Base-by-base conservation (phyloP, 805 yeast species). In the Cyberlindnera nakhonratchasimensis region DNA sequence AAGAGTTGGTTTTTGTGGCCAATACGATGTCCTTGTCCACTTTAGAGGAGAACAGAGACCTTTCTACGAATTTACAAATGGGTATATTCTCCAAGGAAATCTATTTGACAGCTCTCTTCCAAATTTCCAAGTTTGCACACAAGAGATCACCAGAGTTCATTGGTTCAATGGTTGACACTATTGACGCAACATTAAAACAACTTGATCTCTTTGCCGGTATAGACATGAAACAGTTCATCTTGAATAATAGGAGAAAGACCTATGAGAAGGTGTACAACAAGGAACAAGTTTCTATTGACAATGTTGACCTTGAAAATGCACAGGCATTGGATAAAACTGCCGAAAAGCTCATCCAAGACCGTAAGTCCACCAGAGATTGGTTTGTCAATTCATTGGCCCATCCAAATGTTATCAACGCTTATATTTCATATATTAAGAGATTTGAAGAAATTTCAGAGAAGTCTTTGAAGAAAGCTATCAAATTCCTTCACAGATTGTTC, bases 401-500 rank as follows among this genome's bases (percentile, higher is more conserved):
- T 45, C 82, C 81, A 23, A 67, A 70, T 0, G 77, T 81, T 1
- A 75, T 91, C 2, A 72, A 80, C 33, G 73, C 88, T 1, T 87
- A 82, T 55, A 74, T 86, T 41, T 73, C 72, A 38, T 77, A 74
- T 44, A 67, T 91, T 31, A 64, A 74, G 8, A 69, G 81, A 46
- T 87, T 71, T 57, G 68, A 66, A 38, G 95, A 87, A 43, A 61
- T 90, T 26, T 62, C 72, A 1, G 78, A 78, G 40, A 70, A 65
- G 11, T 81, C 80, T 37, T 64, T 91, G 34, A 80, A 79, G 50
- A 71, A 74, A 36, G 80, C 83, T 10, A 57, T 93, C 8, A 68
- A 82, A 1, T 91, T 77, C 55, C 79, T 89, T 55, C 87, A 86
- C 55, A 68, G 86, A 23, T 62, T 87, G 1, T 79, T 88, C 50